phyloP scores from a whole-genome alignment of 2,329 filamentous ascomycete species.

The Beauveria sp. region DNA sequence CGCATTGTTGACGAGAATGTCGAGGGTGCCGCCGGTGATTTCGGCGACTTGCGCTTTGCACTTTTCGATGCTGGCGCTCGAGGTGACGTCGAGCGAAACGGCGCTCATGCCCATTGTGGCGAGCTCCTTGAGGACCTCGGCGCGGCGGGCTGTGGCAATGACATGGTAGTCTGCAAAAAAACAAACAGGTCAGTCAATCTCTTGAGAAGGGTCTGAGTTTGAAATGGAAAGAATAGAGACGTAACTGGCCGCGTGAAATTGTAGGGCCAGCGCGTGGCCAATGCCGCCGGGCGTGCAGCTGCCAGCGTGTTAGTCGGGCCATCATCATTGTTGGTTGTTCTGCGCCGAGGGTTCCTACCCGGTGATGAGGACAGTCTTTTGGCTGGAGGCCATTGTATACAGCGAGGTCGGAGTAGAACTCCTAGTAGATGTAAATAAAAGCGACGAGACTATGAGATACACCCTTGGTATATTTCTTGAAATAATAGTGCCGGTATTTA shows the following conservation, averaged over 20 bases:
- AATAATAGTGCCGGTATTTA: neutral
- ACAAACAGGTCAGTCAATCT: too few relatives aligned
- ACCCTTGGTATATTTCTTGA: too few relatives aligned
- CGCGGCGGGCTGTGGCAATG: conserved; percentile 48
- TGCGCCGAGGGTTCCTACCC: neutral
- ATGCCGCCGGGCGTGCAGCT: conserved; percentile 32
- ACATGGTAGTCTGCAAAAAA: conserved; percentile 39
- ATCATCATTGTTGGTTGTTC: too few relatives aligned
- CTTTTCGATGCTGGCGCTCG: conserved; percentile 39
- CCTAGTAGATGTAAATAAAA: neutral
- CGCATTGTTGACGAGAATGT: conserved; percentile 55
- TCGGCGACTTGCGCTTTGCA: conserved; percentile 39
- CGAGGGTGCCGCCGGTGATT: conserved; percentile 45
- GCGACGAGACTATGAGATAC: too few relatives aligned
- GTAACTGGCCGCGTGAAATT: conserved; percentile 29
- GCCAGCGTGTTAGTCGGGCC: neutral
- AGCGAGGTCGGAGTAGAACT: neutral
- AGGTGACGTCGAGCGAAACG: conserved; percentile 46
- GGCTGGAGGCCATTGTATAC: neutral
- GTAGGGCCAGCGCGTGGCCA: conserved; percentile 37
- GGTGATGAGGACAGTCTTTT: conserved; percentile 3
- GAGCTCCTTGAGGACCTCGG: conserved; percentile 39
- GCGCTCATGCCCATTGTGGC: conserved; percentile 40
- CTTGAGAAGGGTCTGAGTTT: too few relatives aligned
- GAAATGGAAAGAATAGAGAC: neutral